Base-by-base conservation (phyloP, 768 basidiomycete genomes). In the Phanerochaete sordida region DNA sequence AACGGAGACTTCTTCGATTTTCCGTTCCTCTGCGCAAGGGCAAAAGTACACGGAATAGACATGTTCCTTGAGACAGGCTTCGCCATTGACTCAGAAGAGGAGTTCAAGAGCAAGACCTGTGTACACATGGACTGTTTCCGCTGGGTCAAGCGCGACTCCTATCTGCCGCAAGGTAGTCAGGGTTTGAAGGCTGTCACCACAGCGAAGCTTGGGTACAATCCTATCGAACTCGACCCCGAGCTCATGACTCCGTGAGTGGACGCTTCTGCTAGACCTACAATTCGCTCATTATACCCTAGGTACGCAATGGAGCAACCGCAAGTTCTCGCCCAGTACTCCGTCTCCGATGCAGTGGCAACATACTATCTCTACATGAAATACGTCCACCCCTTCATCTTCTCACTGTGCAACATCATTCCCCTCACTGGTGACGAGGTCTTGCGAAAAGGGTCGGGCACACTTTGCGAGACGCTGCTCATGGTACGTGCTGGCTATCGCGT, bases 301-400 rank as follows among this genome's bases (percentile, higher is more conserved):
- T 98, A 99, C 74, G 97, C 97, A 0, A 79, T 93, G 72, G 97
- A 98, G 69, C 93, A 95, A 65, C 97, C 97, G 0, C 95, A 98
- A 69, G 74, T 86, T 1, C 84, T 99, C 19, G 96, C 97, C 0
- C 93, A 95, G 69, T 99, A 99, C 74, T 98, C 97, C 66, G 97
- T 99, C 27, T 99, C 97, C 72, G 97, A 99, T 81, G 97, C 97
- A 0, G 97, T 98, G 11, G 96, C 97, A n/a, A 99, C 97, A 1
- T 98, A 99, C 73, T 98, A 98, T 73, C 83, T 99, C 35, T 98
- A 99, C 76, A 99, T 98, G 97, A 99, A 98, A 95, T 99, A 99
- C 68, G 95, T 99, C 11, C 95, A 98, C 69, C 97, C 97, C 0
- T 99, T 99, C 81, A 93, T 99, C 63, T 99, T 99, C 77, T 98